Conservation (phyloP, 2,329 filamentous ascomycete species). For the Fusarium compactum region DNA sequence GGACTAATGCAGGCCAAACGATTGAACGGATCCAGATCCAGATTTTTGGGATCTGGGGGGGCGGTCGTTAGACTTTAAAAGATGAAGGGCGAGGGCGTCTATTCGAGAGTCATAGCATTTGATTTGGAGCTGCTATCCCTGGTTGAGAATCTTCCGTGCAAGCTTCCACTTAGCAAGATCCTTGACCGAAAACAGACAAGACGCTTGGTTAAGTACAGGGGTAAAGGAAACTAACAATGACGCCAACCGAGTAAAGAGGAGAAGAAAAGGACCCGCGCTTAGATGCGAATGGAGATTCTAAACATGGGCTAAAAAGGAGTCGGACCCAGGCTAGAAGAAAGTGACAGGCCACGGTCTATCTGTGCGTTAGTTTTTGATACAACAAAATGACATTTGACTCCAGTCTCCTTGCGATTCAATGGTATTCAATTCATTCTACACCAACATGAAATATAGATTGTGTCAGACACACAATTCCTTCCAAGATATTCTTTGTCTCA, state of each 20-base stretch:
- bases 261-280: background rate
- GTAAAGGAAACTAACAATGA: conserved; percentile 17
- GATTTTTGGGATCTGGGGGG: background rate
- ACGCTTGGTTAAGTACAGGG: conserved; percentile 12
- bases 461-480: conserved; percentile 1
- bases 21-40: background rate
- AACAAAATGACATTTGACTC: background rate
- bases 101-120: background rate
- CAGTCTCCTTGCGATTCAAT: too few relatives aligned
- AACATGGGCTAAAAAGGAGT: background rate
- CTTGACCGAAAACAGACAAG: conserved; percentile 24
- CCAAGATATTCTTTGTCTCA: conserved; percentile 4
- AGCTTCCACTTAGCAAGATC: conserved; percentile 13
- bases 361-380: background rate
- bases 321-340: background rate
- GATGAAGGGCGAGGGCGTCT: background rate
- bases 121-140: conserved; percentile 10
- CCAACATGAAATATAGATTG: background rate
- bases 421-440: conserved; percentile 13
- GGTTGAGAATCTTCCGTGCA: conserved; percentile 28
- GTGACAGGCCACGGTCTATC: background rate
- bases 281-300: background rate
- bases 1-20: conserved; percentile 21
- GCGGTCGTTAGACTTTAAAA: background rate
- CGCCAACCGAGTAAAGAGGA: conserved; percentile 20